phyloP scores from a whole-genome alignment of 1,284 basidiomycete genomes.

The Marasmius fiardii region DNA sequence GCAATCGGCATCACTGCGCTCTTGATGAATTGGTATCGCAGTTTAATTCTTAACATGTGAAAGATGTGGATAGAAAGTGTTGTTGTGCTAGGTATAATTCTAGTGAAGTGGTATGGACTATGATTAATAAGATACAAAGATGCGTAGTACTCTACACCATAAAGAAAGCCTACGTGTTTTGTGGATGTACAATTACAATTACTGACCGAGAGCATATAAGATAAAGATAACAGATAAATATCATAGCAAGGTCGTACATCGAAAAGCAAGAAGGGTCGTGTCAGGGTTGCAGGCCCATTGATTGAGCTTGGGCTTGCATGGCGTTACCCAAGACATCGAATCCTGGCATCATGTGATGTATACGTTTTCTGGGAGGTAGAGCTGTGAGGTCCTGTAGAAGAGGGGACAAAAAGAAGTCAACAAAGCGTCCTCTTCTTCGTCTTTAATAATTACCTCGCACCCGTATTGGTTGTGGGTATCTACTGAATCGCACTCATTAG shows the following conservation, averaged over 20 bases:
- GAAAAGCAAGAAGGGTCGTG: neutral
- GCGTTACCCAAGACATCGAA: constrained; percentile 35
- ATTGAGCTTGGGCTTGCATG: constrained; percentile 8
- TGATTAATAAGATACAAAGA: neutral
- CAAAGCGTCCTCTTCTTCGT: constrained; percentile 20
- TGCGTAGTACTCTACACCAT: neutral
- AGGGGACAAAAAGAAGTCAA: constrained; percentile 11
- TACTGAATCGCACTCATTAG: constrained; percentile 13
- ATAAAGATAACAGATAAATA: constrained; percentile 6
- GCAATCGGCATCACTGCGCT: neutral
- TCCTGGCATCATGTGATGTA: constrained; percentile 56
- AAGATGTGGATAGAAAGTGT: neutral
- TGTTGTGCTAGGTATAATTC: neutral
- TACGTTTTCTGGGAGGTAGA: constrained; percentile 55
- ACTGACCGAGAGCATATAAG: constrained; percentile 10
- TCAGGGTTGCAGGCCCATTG: constrained; percentile 36
- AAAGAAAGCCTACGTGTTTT: neutral
- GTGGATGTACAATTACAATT: neutral
- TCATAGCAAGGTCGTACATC: constrained; percentile 3
- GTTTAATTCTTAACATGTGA: neutral
- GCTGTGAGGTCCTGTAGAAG: constrained; percentile 43
- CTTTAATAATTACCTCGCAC: constrained; percentile 36
- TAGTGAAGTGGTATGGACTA: constrained; percentile 1
- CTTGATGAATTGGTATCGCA: constrained; percentile 1
- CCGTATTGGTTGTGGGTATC: constrained; percentile 34